Conservation (phyloP, 495 filamentous ascomycete species). For the Darksidea phi region DNA sequence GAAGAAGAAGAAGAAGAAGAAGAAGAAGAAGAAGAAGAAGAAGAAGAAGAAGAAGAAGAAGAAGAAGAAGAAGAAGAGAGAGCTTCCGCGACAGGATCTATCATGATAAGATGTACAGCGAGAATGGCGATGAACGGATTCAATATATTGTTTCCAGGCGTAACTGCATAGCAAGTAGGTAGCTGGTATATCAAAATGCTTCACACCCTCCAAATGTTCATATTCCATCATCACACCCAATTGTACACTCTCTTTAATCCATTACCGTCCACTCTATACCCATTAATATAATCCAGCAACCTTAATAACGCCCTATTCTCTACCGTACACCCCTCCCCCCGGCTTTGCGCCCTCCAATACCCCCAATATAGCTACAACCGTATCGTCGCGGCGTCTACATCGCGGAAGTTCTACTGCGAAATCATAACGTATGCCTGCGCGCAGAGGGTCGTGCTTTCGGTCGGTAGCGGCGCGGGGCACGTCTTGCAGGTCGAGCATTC, state of each 20-base stretch:
- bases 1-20: too few species aligned
- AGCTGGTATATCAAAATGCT: not conserved
- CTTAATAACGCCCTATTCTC: slow-evolving; percentile 31
- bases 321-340: slow-evolving; percentile 32
- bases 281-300: slow-evolving; percentile 34
- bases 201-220: not conserved
- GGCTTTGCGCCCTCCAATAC: slow-evolving; percentile 21
- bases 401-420: slow-evolving; percentile 29
- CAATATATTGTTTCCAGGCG: not conserved
- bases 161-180: slow-evolving; percentile 1
- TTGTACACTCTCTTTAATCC: too few species aligned
- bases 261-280: slow-evolving; percentile 9
- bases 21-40: too few species aligned
- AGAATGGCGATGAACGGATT: too few species aligned
- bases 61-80: too few species aligned
- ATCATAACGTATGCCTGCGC: slow-evolving; percentile 33
- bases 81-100: too few species aligned
- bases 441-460: slow-evolving; percentile 32
- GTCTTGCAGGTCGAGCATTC: slow-evolving; percentile 22
- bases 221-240: not conserved
- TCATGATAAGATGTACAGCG: too few species aligned
- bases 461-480: slow-evolving; percentile 17
- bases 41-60: too few species aligned
- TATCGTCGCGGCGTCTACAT: slow-evolving; percentile 27
- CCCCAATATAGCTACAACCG: slow-evolving; percentile 27